Percentiles rank a stretch among this genome's conserved stretches.
Conservation (phyloP, 1,284 basidiomycete species). For the Mrakiaceae sp. region DNA sequence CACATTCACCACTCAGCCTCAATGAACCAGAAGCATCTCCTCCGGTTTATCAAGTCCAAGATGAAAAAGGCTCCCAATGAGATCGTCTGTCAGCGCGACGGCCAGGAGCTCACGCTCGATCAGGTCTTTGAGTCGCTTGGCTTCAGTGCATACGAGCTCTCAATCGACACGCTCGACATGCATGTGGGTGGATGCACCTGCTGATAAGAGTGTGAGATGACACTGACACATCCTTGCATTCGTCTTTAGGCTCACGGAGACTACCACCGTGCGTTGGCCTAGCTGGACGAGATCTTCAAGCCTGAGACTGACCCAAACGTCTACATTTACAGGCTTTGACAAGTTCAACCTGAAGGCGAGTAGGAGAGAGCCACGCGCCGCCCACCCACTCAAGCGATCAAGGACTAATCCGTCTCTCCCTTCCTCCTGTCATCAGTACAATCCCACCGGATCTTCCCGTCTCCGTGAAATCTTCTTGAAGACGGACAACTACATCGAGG, state of each 20-base stretch:
- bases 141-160: constrained; percentile 92
- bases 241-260: constrained; percentile 7
- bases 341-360: constrained; percentile 70
- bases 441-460: constrained; percentile 88
- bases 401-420: background rate
- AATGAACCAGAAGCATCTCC: constrained; percentile 99
- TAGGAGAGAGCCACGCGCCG: too few relatives aligned
- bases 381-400: constrained; percentile 22
- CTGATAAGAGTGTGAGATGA: background rate
- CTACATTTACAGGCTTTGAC: constrained; percentile 59
- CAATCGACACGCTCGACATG: constrained; percentile 87
- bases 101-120: constrained; percentile 72
- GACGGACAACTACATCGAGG: constrained; percentile 88
- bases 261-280: constrained; percentile 8
- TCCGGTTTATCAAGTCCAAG: constrained; percentile 98
- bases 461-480: constrained; percentile 97
- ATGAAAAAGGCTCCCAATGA: constrained; percentile 52
- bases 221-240: background rate
- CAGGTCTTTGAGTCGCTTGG: constrained; percentile 94
- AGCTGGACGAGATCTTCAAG: background rate
- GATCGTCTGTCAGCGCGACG: constrained; percentile 90
- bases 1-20: constrained; percentile 97
- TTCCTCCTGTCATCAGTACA: constrained; percentile 44
- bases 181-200: background rate
- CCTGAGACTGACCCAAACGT: background rate